These are phyloP conservation scores for Penicillium mononematosum DNA, from an alignment of 495 filamentous ascomycete species.

Conservation along the genomic window DNA sequence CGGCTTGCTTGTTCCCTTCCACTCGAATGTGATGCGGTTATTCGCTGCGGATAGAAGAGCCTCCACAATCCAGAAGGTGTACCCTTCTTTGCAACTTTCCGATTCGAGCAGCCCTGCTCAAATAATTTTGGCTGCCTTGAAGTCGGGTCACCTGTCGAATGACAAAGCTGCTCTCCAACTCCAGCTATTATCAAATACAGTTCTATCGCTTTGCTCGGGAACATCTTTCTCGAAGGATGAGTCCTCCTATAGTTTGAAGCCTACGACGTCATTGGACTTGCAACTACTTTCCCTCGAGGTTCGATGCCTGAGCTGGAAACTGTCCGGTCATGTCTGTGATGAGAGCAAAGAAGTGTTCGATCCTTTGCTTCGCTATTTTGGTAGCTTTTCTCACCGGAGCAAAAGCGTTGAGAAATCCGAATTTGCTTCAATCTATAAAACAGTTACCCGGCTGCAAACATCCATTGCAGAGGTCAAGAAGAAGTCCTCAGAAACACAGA, in stretches of 20 bases:
- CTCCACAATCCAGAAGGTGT: conserved; percentile 50
- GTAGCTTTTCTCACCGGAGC: conserved; percentile 57
- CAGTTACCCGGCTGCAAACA: conserved; percentile 42
- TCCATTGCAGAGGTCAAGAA: conserved; percentile 32
- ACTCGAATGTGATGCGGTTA: conserved; percentile 51
- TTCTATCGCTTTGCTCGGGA: conserved; percentile 61
- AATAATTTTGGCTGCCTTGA: conserved; percentile 55
- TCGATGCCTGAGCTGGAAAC: conserved; percentile 66
- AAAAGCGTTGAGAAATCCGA: conserved; percentile 40
- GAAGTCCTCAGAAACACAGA: conserved; percentile 22
- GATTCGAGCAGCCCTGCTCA: conserved; percentile 63
- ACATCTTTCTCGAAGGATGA: conserved; percentile 31
- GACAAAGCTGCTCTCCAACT: conserved; percentile 68
- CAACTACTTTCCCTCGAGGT: conserved; percentile 67
- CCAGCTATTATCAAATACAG: conserved; percentile 63
- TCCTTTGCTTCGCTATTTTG: conserved; percentile 66
- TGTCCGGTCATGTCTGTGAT: conserved; percentile 68
- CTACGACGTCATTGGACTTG: conserved; percentile 58
- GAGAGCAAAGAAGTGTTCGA: conserved; percentile 65
- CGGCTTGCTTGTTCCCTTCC: conserved; percentile 40
- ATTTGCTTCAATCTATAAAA: conserved; percentile 41
- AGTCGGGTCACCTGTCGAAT: conserved; percentile 40
- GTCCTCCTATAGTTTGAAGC: conserved; percentile 50
- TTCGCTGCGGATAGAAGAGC: conserved; percentile 43
- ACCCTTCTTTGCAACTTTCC: conserved; percentile 43